Evolutionary conservation across 345 rosid genomes (phyloP), one percentile per base, ranked within the genome.

Genomic region (Eucalyptus victrix): DNA sequence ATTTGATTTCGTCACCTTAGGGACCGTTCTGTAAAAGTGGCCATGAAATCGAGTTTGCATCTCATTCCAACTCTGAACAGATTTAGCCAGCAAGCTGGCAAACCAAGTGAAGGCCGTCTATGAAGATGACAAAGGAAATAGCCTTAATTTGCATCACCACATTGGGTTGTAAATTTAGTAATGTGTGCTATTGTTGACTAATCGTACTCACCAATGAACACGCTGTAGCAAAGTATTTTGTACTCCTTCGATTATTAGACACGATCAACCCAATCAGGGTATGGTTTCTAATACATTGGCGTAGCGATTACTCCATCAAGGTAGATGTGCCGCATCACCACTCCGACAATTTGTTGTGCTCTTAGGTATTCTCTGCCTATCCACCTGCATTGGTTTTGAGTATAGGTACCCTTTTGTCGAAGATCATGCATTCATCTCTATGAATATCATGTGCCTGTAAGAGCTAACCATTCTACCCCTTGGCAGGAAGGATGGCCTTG

Each of bases 361-460:
- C 58, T 21, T 53, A 53, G 58, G 58, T 8, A 53, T 53, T 53
- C 58, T 53, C 26, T 53, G 19, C 58, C 9, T 53, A 53, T 0
- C 58, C 58, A 53, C 26, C 0, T 53, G 0, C 58, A 19, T 53
- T 53, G 26, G 0, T 53, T 53, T 53, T 5, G 26, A 3, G 58
- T 21, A 19, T 53, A 53, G 11, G 26, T 53, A 21, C 26, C 2
- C 26, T 53, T 8, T 21, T 53, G 11, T 21, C 0, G 0, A 53
- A 53, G 0, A 2, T 53, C 26, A 8, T 53, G 26, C 13, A 5
- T 6, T 56, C 30, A 10, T 56, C 62, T 56, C 13, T 24, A 9
- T 24, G 6, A 24, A 0, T 1, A 56, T 56, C 62, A 0, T 10
- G 2, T 28, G 30, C 62, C 5, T 56, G 1, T 24, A 56, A 56